Conservation (phyloP, 129 eudicot species). For the Gnaphalium uliginosum region DNA sequence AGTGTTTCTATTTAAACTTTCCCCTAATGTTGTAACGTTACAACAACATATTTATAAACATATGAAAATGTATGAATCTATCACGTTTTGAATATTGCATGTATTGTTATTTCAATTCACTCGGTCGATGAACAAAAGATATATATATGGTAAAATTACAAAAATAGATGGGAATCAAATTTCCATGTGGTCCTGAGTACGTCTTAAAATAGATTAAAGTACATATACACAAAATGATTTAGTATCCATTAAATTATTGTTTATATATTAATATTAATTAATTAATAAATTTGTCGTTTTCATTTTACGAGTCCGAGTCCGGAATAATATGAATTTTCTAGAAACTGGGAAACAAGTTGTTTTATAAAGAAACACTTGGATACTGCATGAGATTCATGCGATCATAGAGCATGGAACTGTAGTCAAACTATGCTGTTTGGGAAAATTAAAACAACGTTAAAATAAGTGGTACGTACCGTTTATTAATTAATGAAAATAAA, state of each 20-base stretch:
- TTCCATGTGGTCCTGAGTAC: not conserved
- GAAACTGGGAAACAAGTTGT: conserved; percentile 22
- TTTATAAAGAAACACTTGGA: not conserved
- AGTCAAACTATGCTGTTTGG: conserved; percentile 30
- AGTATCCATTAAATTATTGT: not conserved
- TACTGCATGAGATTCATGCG: conserved; percentile 30
- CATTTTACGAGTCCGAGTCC: conserved; percentile 6
- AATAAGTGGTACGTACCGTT: not conserved
- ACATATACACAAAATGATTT: conserved; percentile 6
- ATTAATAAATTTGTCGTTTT: not conserved
- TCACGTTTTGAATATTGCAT: too few species aligned
- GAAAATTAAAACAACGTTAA: conserved; percentile 17
- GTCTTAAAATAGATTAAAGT: conserved; percentile 1
- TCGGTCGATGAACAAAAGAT: not conserved
- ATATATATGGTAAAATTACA: not conserved
- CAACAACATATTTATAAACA: too few species aligned
- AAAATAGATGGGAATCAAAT: not conserved
- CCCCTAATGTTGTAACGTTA: too few species aligned
- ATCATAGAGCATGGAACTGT: conserved; percentile 30
- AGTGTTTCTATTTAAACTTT: too few species aligned
- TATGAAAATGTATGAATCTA: too few species aligned
- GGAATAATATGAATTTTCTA: not conserved
- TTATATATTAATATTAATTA: too few species aligned
- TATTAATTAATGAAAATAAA: too few species aligned
- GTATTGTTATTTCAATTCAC: too few species aligned